Conservation (phyloP, 2,329 filamentous ascomycete species). For the Corniculantispora saksenae region DNA sequence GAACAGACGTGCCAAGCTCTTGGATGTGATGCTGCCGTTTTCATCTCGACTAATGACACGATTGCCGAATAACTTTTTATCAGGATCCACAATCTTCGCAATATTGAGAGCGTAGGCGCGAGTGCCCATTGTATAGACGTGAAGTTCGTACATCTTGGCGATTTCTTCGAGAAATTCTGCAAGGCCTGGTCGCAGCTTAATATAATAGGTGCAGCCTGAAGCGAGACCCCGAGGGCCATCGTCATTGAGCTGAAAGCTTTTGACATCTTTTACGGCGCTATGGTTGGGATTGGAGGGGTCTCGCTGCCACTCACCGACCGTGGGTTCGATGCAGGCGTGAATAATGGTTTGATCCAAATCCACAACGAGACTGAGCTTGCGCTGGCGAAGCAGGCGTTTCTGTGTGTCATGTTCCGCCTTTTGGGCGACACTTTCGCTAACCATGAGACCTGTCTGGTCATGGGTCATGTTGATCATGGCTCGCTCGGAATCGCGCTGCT, state of each 20-base stretch:
- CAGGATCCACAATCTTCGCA: slow-evolving; percentile 88
- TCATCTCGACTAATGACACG: slow-evolving; percentile 95
- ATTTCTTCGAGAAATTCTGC: slow-evolving; percentile 77
- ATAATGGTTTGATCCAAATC: slow-evolving; percentile 99
- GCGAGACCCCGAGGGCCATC: slow-evolving; percentile 71
- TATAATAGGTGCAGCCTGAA: slow-evolving; percentile 90
- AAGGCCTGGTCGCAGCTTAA: slow-evolving; percentile 91
- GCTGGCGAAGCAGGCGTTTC: slow-evolving; percentile 73
- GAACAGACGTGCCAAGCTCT: slow-evolving; percentile 87
- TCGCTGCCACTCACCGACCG: slow-evolving; percentile 91
- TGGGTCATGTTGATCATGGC: slow-evolving; percentile 95
- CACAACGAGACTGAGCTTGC: slow-evolving; percentile 90
- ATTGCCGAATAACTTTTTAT: slow-evolving; percentile 86
- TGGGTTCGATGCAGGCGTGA: slow-evolving; percentile 95
- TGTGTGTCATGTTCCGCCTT: slow-evolving; percentile 85
- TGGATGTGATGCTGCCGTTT: slow-evolving; percentile 88
- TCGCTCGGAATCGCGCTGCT: slow-evolving; percentile 75
- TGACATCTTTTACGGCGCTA: slow-evolving; percentile 84
- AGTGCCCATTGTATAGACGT: slow-evolving; percentile 99
- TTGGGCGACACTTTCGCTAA: slow-evolving; percentile 79
- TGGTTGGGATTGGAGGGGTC: slow-evolving; percentile 89
- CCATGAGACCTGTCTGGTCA: slow-evolving; percentile 82
- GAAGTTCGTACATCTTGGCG: slow-evolving; percentile 83
- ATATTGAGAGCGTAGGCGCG: slow-evolving; percentile 93
- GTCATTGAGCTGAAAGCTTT: slow-evolving; percentile 84